These are phyloP conservation scores for Alternaria sp. DNA, from an alignment of 2,329 filamentous ascomycete species.

Conservation along the genomic window DNA sequence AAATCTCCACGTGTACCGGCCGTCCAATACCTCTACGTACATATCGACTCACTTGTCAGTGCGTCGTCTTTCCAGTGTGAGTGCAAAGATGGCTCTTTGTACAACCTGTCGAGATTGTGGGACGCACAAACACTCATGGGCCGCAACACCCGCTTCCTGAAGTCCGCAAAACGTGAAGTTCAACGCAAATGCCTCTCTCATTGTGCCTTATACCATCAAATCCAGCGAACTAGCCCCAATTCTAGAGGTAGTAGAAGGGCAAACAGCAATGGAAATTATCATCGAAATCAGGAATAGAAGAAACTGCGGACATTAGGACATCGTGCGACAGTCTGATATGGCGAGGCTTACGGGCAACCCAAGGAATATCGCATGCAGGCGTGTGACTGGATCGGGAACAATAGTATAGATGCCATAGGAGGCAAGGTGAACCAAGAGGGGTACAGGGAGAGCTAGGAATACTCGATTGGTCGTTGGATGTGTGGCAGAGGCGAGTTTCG, in stretches of 20 bases:
- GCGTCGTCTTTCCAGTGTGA: fast-evolving
- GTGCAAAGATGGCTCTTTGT: not conserved
- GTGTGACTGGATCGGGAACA: not conserved
- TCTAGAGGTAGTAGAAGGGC: not conserved
- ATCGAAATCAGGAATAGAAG: not conserved
- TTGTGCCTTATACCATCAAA: not conserved
- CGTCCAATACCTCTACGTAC: not conserved
- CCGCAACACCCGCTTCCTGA: not conserved
- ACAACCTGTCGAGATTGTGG: not conserved
- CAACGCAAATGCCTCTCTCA: not conserved
- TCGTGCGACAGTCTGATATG: not conserved
- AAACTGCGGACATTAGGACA: not conserved
- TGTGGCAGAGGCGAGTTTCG: not conserved
- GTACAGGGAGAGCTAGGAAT: not conserved
- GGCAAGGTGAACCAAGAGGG: not conserved
- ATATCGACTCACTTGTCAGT: not conserved
- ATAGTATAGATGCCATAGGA: not conserved
- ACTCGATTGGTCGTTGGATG: not conserved
- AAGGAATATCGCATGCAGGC: not conserved
- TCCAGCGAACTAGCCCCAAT: not conserved
- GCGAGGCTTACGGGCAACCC: not conserved
- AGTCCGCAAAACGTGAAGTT: not conserved
- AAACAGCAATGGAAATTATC: not conserved
- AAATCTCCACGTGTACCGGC: not conserved
- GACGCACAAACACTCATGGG: not conserved